Base-by-base conservation (phyloP, 805 yeast species). In the Jamesozyma rosinii region DNA sequence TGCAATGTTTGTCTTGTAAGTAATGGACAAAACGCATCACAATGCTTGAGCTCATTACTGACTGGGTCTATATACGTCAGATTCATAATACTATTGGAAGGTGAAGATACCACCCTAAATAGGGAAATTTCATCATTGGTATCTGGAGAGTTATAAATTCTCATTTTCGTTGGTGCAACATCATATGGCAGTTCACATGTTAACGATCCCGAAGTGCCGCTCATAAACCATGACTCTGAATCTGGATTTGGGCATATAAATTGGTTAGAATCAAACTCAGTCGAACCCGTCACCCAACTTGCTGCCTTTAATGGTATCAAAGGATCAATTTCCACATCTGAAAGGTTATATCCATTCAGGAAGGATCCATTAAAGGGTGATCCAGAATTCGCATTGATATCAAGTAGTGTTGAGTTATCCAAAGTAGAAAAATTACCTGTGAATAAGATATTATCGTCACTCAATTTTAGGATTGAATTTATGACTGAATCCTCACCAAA, bases 21-120 rank as follows among this genome's bases (percentile, higher is more conserved):
- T 21, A 90, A 66, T 0, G 96, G 95, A 63, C 98, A 92, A 74
- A 76, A 81, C 0, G 95, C 94, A 61, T 88, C 95, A 68, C 98
- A 92, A 56, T 66, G 66, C 14, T 65, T 58, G 3, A 72, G 40
- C n/a, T 69, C 64, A 39, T 81, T 77, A 2, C 86, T 72, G 0
- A 57, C 47, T 2, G 95, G 95, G 57, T 90, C 90, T 19, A 83
- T 67, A 55, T 88, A 92, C 0, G 94, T 78, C 49, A 92, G 61
- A 59, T 92, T 92, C 95, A 92, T 84, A 48, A 90, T 90, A 50
- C 97, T 86, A 51, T 80, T 74, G 11, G 88, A 72, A 0, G 97
- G 97, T 42, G 73, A 65, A 0, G 95, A 79, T 33, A 82, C 66
- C 5, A 92, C 67, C 54, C 96, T 73, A 59, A 89, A 92, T 6